Base-by-base conservation (phyloP, 2,329 filamentous ascomycete species). In the Geosmithia putterillii region DNA sequence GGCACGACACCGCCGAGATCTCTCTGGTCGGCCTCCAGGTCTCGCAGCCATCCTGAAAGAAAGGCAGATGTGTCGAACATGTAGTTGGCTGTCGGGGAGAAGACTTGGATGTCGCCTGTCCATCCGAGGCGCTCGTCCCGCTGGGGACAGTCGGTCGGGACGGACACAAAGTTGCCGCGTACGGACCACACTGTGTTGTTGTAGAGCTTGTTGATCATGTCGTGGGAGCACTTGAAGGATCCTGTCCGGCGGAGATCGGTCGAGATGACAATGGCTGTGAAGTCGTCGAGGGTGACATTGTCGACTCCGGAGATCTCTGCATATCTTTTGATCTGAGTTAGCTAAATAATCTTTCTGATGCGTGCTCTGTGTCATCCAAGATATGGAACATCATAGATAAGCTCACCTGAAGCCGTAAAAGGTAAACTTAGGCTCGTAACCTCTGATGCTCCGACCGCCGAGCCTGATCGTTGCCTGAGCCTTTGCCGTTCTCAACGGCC, bases 101-200 rank as follows among this genome's bases (percentile, higher is more conserved):
- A 78, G 1, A 66, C 63, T 35, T 68, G 67, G 6, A 64, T 58
- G 47, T 74, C 68, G 15, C 74, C 68, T 1, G 67, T 71, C 74
- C 74, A 73, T 17, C 69, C 68, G 7, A 76, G 54, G 0, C 72
- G 62, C 54, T 76, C 72, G 43, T 77, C 71, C 1, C 71, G 60
- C 47, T 76, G 71, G 0, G 73, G 73, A 47, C 72, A 76, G 49
- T 80, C 76, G 0, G 74, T 79, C 0, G 74, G 74, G 0, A 79
- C 55, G 0, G 64, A 67, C 2, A 79, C 49, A 49, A 80, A 79
- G 48, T 79, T 80, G 1, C 73, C 73, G 22, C 66, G 64, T 67
- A 78, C 76, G 4, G 66, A 67, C 75, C 75, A 79, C 23, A 60
- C 51, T 0, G 71, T 64, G 43, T 80, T 80, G 1, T 63, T 43